These are phyloP conservation scores for Candida incommunis DNA, from an alignment of 805 yeast genomes.

Conservation along the genomic window DNA sequence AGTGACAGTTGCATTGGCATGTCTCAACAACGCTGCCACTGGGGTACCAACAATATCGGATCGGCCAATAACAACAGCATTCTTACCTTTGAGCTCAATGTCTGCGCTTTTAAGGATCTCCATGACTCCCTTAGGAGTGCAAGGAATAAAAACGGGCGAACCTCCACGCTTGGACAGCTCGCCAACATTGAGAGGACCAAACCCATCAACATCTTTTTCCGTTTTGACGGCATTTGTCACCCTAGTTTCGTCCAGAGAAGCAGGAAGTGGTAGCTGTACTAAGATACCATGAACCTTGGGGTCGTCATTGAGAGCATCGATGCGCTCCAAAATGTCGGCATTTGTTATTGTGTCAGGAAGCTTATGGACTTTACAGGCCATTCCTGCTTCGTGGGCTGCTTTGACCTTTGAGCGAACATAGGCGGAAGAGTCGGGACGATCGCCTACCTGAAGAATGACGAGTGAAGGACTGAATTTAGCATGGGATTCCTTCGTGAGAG, in stretches of 20 bases:
- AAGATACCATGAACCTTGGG: conserved; percentile 71
- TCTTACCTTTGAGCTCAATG: conserved; percentile 57
- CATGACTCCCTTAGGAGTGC: conserved; percentile 92
- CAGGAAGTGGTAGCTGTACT: conserved; percentile 83
- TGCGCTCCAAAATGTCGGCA: conserved; percentile 37
- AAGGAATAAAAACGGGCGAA: conserved; percentile 68
- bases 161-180: conserved; percentile 84
- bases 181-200: conserved; percentile 77
- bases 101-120: conserved; percentile 60
- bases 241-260: conserved; percentile 58
- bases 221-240: conserved; percentile 73
- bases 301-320: conserved; percentile 58
- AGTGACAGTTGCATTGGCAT: conserved; percentile 74
- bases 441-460: conserved; percentile 81
- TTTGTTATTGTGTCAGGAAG: conserved; percentile 51
- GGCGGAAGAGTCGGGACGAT: conserved; percentile 78
- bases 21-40: conserved; percentile 67
- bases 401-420: conserved; percentile 85
- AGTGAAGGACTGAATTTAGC: conserved; percentile 51
- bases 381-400: conserved; percentile 76
- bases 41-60: conserved; percentile 96
- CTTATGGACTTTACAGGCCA: conserved; percentile 50
- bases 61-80: conserved; percentile 86
- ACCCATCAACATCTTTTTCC: conserved; percentile 91
- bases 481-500: conserved; percentile 22